Percentiles rank a stretch among this genome's conserved stretches.
Conservation (phyloP, 805 yeast genomes). For the Wickerhamiella kazuoi region DNA sequence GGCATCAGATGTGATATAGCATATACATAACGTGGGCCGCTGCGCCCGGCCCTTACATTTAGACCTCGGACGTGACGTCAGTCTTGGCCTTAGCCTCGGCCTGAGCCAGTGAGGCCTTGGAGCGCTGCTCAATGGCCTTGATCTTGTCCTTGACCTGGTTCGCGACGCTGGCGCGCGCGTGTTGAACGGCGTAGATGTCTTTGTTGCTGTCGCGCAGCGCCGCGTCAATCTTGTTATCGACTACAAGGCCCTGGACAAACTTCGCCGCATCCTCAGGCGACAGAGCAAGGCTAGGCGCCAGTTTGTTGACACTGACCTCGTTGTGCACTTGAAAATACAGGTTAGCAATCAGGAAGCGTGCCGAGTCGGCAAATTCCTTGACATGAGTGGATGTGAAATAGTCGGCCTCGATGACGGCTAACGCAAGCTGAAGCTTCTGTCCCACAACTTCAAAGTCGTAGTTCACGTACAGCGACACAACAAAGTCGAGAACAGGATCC, state of each 20-base stretch:
- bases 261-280: slow-evolving; percentile 31
- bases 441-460: slow-evolving; percentile 41
- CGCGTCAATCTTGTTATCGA: background rate
- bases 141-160: slow-evolving; percentile 55
- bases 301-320: slow-evolving; percentile 28
- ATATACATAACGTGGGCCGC: too few relatives aligned
- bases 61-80: background rate
- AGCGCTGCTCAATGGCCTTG: slow-evolving; percentile 43
- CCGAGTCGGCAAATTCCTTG: slow-evolving; percentile 28
- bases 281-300: slow-evolving; percentile 30
- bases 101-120: slow-evolving; percentile 32
- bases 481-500: slow-evolving; percentile 45
- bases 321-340: slow-evolving; percentile 38
- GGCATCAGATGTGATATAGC: too few relatives aligned
- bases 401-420: slow-evolving; percentile 33
- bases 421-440: slow-evolving; percentile 30
- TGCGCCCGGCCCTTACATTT: too few relatives aligned
- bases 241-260: slow-evolving; percentile 27
- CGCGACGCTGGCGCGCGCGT: slow-evolving; percentile 37
- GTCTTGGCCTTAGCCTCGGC: background rate
- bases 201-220: background rate
- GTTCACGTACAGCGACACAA: slow-evolving; percentile 37
- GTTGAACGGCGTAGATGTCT: slow-evolving; percentile 16
- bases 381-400: slow-evolving; percentile 34
- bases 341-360: slow-evolving; percentile 35